Evolutionary conservation across 2,329 filamentous ascomycete species (phyloP).

Genomic region (Pestalotiopsis sp.): DNA sequence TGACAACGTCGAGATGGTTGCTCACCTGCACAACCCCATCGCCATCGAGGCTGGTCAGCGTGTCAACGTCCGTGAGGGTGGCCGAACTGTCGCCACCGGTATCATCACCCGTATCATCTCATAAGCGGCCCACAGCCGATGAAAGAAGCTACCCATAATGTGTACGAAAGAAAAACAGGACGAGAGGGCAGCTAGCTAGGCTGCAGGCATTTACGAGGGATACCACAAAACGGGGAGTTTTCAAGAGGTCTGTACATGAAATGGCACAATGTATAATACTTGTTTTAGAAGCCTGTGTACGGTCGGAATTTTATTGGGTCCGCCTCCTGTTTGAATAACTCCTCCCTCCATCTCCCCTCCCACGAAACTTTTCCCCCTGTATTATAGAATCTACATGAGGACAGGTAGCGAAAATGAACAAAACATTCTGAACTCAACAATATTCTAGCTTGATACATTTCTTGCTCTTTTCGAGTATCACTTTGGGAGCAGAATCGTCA

Average conservation of each 20-base stretch:
- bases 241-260: conserved; percentile 14
- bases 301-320: conserved; percentile 14
- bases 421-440: not conserved
- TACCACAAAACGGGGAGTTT: conserved; percentile 8
- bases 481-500: not conserved
- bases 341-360: conserved; percentile 10
- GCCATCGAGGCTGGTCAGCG: conserved; percentile 91
- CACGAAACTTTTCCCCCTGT: not conserved
- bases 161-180: conserved; percentile 17
- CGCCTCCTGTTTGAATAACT: not conserved
- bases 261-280: conserved; percentile 27
- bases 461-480: not conserved
- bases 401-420: not conserved
- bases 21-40: conserved; percentile 81
- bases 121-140: conserved; percentile 37
- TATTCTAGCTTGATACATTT: not conserved
- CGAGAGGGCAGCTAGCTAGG: conserved; percentile 11
- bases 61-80: conserved; percentile 98
- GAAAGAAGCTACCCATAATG: conserved; percentile 11
- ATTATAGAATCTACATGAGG: conserved; percentile 7
- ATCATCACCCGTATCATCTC: conserved; percentile 74
- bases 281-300: conserved; percentile 22
- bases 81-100: conserved; percentile 84
- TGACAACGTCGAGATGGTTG: conserved; percentile 98
- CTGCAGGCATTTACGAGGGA: conserved; percentile 12